phyloP scores from a whole-genome alignment of 192 early-diverging fungal genomes.

The Backusella sp. region DNA sequence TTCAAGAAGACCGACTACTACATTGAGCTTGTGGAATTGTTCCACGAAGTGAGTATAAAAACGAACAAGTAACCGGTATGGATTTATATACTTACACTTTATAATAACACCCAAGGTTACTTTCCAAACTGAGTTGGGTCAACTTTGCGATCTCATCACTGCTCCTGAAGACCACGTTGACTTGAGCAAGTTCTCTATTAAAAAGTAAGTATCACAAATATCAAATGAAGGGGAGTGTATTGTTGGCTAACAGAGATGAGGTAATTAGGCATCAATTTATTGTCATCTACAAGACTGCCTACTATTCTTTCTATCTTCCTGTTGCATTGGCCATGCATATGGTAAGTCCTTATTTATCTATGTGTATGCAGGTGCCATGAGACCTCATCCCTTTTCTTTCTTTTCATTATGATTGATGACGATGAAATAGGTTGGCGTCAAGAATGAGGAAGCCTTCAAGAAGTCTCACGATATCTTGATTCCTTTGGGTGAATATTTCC shows the following conservation, averaged over 20 bases:
- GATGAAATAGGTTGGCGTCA: conserved; percentile 63
- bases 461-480: conserved; percentile 85
- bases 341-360: conserved; percentile 35
- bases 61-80: background rate
- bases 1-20: conserved; percentile 87
- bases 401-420: too few relatives aligned
- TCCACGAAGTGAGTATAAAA: conserved; percentile 73
- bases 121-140: conserved; percentile 97
- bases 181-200: conserved; percentile 85
- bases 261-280: conserved; percentile 77
- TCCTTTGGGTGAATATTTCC: conserved; percentile 98
- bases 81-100: background rate
- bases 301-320: conserved; percentile 99
- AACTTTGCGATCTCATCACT: conserved; percentile 97
- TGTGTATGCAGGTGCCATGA: background rate
- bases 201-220: conserved; percentile 60
- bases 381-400: background rate
- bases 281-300: conserved; percentile 97
- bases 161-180: conserved; percentile 96
- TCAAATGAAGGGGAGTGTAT: background rate
- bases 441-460: conserved; percentile 74
- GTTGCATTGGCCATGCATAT: conserved; percentile 92
- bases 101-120: conserved; percentile 52
- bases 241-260: background rate
- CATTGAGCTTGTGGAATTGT: conserved; percentile 87